phyloP scores from a whole-genome alignment of 169 alveolate species.

The Cytauxzoon felis region DNA sequence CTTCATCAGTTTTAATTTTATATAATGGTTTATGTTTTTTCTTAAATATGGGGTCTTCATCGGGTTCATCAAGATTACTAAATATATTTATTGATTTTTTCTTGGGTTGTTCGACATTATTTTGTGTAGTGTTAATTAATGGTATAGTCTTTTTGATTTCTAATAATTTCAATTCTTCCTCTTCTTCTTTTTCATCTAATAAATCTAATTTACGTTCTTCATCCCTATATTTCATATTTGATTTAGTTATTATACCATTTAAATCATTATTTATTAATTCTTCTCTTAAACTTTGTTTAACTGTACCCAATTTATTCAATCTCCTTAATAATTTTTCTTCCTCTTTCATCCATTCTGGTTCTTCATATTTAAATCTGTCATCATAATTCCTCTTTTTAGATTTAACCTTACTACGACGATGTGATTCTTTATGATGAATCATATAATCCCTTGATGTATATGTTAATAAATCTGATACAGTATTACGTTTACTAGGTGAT shows the following conservation, averaged over 20 bases:
- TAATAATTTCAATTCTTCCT: not conserved
- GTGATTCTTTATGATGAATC: conserved; percentile 64
- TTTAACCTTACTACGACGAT: conserved; percentile 44
- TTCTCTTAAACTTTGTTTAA: conserved; percentile 30
- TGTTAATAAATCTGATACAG: not conserved
- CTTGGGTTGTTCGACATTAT: conserved; percentile 11
- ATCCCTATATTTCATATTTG: conserved; percentile 25
- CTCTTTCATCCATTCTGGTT: conserved; percentile 65
- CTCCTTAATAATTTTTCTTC: conserved; percentile 61
- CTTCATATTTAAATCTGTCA: conserved; percentile 47
- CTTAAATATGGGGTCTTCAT: conserved; percentile 49
- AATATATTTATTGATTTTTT: conserved; percentile 22
- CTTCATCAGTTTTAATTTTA: conserved; percentile 14
- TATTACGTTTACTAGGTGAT: too few relatives aligned
- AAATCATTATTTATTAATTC: conserved; percentile 43
- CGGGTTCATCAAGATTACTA: conserved; percentile 34
- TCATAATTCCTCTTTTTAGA: conserved; percentile 56
- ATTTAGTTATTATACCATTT: conserved; percentile 26
- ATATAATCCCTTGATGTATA: conserved; percentile 52
- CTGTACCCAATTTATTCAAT: conserved; percentile 40
- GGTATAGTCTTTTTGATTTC: conserved; percentile 10
- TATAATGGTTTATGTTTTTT: conserved; percentile 20
- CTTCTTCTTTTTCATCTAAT: conserved; percentile 41
- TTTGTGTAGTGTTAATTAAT: conserved; percentile 2
- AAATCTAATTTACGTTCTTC: conserved; percentile 35